phyloP scores from a whole-genome alignment of 371 early-diverging fungal genomes.

The Syncephalastrum sp. region DNA sequence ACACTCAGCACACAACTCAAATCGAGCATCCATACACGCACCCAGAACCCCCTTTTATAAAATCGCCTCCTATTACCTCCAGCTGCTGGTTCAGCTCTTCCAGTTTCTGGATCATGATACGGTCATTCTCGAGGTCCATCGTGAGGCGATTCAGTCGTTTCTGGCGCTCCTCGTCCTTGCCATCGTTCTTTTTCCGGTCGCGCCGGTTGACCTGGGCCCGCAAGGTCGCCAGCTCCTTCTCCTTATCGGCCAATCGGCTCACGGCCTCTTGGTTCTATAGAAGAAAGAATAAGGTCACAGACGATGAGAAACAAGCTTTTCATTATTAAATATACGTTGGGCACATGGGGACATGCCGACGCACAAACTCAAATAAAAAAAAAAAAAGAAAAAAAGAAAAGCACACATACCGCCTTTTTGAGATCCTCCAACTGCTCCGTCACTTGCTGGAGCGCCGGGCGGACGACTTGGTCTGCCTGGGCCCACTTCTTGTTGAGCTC shows the following conservation, averaged over 20 bases:
- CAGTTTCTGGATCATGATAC: conserved; percentile 39
- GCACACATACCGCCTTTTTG: conserved; percentile 33
- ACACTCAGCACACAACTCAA: too few relatives aligned
- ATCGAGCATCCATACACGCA: too few relatives aligned
- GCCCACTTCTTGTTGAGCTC: conserved; percentile 35
- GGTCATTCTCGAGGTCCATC: conserved; percentile 46
- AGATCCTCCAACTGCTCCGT: conserved; percentile 37
- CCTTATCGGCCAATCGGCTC: conserved; percentile 37
- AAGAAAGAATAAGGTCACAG: neutral
- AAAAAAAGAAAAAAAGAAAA: too few relatives aligned
- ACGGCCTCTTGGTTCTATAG: conserved; percentile 40
- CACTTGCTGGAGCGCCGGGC: conserved; percentile 40
- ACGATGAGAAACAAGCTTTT: too few relatives aligned
- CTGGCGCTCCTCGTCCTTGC: conserved; percentile 28
- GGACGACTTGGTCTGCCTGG: conserved; percentile 30
- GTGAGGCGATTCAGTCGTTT: conserved; percentile 39
- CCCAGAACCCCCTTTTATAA: neutral
- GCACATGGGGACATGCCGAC: too few relatives aligned
- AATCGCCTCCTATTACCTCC: conserved; percentile 25
- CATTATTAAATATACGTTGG: too few relatives aligned
- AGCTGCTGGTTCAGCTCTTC: conserved; percentile 45
- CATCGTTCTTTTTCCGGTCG: conserved; percentile 28
- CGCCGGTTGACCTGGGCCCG: conserved; percentile 32
- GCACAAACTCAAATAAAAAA: neutral
- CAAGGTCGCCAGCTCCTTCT: conserved; percentile 37